Percentiles rank a stretch among this genome's conserved stretches.
Evolutionary conservation across 1,284 basidiomycete genomes (phyloP).

Genomic region (Tilletiaria anomala): DNA sequence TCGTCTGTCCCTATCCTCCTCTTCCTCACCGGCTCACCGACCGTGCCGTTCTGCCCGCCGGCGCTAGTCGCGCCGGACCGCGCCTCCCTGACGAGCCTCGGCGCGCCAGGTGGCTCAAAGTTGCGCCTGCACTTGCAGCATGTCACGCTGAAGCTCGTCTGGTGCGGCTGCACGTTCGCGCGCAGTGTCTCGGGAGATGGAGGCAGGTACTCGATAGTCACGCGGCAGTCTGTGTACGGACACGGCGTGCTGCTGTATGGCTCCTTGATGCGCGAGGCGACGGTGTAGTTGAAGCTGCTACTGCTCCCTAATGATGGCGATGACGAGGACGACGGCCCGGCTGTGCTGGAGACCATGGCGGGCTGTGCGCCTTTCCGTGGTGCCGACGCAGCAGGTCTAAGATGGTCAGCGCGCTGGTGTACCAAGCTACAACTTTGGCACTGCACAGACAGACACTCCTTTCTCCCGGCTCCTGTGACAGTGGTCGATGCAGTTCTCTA

Average conservation of each 20-base stretch:
- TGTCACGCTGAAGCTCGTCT: slow-evolving; percentile 32
- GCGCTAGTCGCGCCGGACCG: slow-evolving; percentile 5
- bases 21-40: slow-evolving; percentile 5
- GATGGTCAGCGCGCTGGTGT: too few species aligned
- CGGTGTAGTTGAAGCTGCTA: too few species aligned
- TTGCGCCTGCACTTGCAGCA: slow-evolving; percentile 29
- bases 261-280: slow-evolving; percentile 29
- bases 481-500: too few species aligned
- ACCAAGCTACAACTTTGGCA: too few species aligned
- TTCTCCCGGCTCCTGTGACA: too few species aligned
- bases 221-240: slow-evolving; percentile 28
- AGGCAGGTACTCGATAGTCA: slow-evolving; percentile 29
- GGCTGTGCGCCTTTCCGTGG: too few species aligned
- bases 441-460: too few species aligned
- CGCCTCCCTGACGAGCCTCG: slow-evolving; percentile 25
- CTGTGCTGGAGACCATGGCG: too few species aligned
- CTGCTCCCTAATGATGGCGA: too few species aligned
- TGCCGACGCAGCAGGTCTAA: too few species aligned
- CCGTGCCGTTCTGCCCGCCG: neutral
- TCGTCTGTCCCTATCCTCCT: slow-evolving; percentile 37
- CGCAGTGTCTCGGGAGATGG: slow-evolving; percentile 13
- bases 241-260: slow-evolving; percentile 23
- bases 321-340: too few species aligned
- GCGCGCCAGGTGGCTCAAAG: slow-evolving; percentile 33
- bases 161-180: slow-evolving; percentile 11